Base-by-base conservation (phyloP, 768 basidiomycete species). In the Boletus speciosus region DNA sequence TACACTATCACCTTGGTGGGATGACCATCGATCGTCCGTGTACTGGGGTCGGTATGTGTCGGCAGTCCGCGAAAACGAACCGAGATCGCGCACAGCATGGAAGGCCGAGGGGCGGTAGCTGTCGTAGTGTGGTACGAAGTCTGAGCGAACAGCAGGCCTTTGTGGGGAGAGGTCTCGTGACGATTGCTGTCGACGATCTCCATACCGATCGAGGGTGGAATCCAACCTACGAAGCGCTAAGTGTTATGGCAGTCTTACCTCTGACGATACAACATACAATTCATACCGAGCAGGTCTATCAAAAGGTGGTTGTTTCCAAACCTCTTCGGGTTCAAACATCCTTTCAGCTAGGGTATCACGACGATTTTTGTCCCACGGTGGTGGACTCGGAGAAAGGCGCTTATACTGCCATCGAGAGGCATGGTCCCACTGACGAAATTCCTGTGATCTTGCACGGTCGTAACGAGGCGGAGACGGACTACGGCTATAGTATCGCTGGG, bases 281-380 rank as follows among this genome's bases (percentile, higher is more conserved):
- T 77, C 80, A 43, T 67, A 64, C 58, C 76, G 72, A 35, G 47
- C 31, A 31, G 73, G 64, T 60, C 76, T 75, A 61, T 83, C 81
- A 46, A 62, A 62, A 60, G 82, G 81, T 9, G 71, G 69, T 58
- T 85, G 80, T 64, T 84, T 86, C 88, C 88, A 89, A 32, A 74
- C 70, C 19, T 86, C 83, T 34, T 85, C 86, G 32, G 88, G 86
- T 64, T 90, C 88, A 63, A 89, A 83, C 75, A 83, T 81, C 58
- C 85, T 76, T 55, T 79, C 73, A 12, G 76, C 72, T 44, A 74
- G 68, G 53, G 66, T 68, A 53, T 77, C 76, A 48, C 74, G 71
- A 52, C 68, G 66, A 42, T 38, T 61, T 57, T 70, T 68, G 48
- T 66, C 64, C 70, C 66, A 65, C 49, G 66, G 54, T 35, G 58